phyloP scores from a whole-genome alignment of 2,329 filamentous ascomycete genomes.

The Neonectria neomacrospora region DNA sequence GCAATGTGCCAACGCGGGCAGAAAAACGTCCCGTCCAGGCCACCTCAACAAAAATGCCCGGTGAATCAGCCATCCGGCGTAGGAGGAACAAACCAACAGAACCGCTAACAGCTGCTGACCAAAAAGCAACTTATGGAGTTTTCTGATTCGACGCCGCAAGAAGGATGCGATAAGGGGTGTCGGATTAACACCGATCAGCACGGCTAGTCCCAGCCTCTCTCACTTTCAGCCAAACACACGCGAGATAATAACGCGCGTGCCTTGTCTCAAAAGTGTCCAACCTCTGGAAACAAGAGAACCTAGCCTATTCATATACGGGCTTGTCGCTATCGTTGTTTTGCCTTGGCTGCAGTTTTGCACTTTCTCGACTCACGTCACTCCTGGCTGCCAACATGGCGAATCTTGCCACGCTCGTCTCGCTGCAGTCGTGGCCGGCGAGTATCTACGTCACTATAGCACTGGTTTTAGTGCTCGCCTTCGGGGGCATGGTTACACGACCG shows the following conservation, averaged over 20 bases:
- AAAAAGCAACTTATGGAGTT: neutral
- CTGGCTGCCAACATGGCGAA: neutral
- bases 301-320: neutral
- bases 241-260: slow-evolving; percentile 1
- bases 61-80: neutral
- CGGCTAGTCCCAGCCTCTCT: neutral
- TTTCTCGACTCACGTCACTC: neutral
- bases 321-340: neutral
- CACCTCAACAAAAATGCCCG: neutral
- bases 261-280: neutral
- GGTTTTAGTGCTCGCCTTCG: slow-evolving; percentile 3
- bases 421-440: neutral
- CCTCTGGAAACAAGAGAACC: neutral
- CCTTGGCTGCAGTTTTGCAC: neutral
- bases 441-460: neutral
- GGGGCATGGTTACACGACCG: slow-evolving; percentile 3
- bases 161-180: neutral
- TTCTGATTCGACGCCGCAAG: neutral
- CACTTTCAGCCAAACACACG: neutral
- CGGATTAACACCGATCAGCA: neutral
- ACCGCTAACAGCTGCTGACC: neutral
- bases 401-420: neutral
- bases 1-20: neutral
- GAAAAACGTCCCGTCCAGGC: too few species aligned
- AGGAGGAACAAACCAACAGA: neutral